A percentile compares a stretch with the other conserved stretches of the same genome.
phyloP scores from a whole-genome alignment of 345 rosid genomes.

The Anastatica hierochuntica region DNA sequence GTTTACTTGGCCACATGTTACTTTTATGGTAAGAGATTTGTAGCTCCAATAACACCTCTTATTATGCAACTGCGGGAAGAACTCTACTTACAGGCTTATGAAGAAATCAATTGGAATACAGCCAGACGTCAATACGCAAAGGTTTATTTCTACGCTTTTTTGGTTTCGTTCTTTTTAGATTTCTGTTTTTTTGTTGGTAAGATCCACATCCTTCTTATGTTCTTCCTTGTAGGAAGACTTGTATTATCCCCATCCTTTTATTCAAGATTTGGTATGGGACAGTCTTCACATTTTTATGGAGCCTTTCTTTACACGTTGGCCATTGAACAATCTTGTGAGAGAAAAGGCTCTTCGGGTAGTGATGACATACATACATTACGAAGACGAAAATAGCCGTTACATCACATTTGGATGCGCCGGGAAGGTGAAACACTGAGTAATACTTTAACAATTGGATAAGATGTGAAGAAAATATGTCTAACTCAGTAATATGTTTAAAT shows the following conservation, averaged over 20 bases:
- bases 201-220: too few species aligned
- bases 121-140: conserved; percentile 38
- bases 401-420: conserved; percentile 42
- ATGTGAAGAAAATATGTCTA: too few species aligned
- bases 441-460: neutral
- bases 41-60: conserved; percentile 32
- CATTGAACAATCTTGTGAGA: conserved; percentile 38
- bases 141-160: conserved; percentile 15
- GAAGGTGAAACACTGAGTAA: conserved; percentile 31
- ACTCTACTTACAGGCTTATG: conserved; percentile 39
- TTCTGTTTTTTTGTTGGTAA: too few species aligned
- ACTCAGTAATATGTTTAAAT: neutral
- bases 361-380: conserved; percentile 53
- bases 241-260: conserved; percentile 36
- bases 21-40: conserved; percentile 54
- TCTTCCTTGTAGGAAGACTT: conserved; percentile 42
- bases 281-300: conserved; percentile 36
- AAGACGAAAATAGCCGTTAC: conserved; percentile 46
- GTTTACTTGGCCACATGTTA: conserved; percentile 55
- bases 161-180: too few species aligned
- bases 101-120: conserved; percentile 40
- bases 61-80: conserved; percentile 45
- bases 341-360: conserved; percentile 34
- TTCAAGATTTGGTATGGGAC: conserved; percentile 57
- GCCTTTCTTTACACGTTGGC: conserved; percentile 46